Base-by-base conservation (phyloP, 371 early-diverging fungal genomes). In the Saksenaea vasiformis region DNA sequence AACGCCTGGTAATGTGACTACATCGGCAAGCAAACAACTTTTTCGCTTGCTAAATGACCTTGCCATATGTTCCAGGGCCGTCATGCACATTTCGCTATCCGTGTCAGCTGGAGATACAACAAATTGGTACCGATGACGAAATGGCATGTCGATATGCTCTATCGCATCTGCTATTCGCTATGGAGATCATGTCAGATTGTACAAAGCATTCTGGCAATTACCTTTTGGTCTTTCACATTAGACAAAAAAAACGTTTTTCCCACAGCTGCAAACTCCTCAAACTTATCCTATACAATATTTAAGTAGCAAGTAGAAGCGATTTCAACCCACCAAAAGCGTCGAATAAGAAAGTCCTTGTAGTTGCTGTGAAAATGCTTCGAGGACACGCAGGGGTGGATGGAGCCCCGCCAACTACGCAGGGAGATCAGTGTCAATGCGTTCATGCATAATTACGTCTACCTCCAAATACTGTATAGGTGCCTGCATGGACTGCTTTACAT, bases 351-450 rank as follows among this genome's bases (percentile, higher is more conserved):
- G 84, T 1, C 80, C 69, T 5, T 94, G 92, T 68, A 93, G 81
- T 65, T 89, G 88, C 37, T 82, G 70, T 22, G 91, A 79, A 69
- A 96, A 95, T 27, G 79, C 61, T 69, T 95, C 94, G n/a, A 95
- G 72, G 72, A 90, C 89, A 15, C 94, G 93, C 1, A 89, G 56
- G 1, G 85, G 84, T 1, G 97, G 94, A 55, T 87, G 88, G n/a
- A 95, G 69, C 5, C 92, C 95, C 0, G 95, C 96, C 24, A 79
- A 64, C 89, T 88, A 67, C 3, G 67, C 10, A 4, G 15, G 39
- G n/a, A 5, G 34, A 31, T 22, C 13, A 14, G 19, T 22, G 56
- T 35, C 34, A 8, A 19, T 10, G 34, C 15, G 14, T 19, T 24
- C 41, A 38, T 9, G 24, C 15, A 15, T 8, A 34, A 54, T 31